Base-by-base conservation (phyloP, 1,284 basidiomycete species). In the Trametes hirsuta region DNA sequence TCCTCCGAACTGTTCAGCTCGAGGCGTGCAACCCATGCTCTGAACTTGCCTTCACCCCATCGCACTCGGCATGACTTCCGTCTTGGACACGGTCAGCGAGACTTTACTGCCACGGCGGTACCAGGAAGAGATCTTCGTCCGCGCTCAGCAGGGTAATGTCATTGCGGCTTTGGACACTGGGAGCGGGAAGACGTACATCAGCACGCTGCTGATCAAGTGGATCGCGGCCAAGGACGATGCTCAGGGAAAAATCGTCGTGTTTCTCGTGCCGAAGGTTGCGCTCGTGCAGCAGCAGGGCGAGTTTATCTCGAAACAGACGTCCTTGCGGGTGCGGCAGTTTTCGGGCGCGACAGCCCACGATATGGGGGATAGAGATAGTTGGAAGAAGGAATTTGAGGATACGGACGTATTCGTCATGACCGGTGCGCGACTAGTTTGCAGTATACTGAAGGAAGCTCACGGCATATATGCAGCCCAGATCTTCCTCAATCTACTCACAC, bases 321-420 rank as follows among this genome's bases (percentile, higher is more conserved):
- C 84, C 0, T 72, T 94, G 34, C 81, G 83, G 21, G 86, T 93
- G 25, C 75, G 80, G 42, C 85, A 85, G 64, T 83, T 91, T 41
- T 83, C 85, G 66, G 92, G 93, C 1, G 81, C 83, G 6, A 76
- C 87, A 48, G 87, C 87, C 5, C 79, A 91, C 50, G 86, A 91
- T 67, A 79, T 91, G 61, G 83, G 86, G 56, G 85, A 93, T 67
- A 77, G 86, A 47, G 72, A 72, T 22, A 79, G 79, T 47, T 95
- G 93, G 93, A 79, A 75, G 65, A 76, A 76, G 46, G 81, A 85
- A 56, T 85, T 94, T 52, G 76, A 81, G 58, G 72, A 77, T 10
- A 75, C 84, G 39, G 90, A 94, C 71, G 87, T 94, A 9, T 80
- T 93, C 58, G 91, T 95, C 2, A 90, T 93, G 85, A 94, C 93